phyloP scores from a whole-genome alignment of 2,329 filamentous ascomycete species.

The Neofusicoccum sp. region DNA sequence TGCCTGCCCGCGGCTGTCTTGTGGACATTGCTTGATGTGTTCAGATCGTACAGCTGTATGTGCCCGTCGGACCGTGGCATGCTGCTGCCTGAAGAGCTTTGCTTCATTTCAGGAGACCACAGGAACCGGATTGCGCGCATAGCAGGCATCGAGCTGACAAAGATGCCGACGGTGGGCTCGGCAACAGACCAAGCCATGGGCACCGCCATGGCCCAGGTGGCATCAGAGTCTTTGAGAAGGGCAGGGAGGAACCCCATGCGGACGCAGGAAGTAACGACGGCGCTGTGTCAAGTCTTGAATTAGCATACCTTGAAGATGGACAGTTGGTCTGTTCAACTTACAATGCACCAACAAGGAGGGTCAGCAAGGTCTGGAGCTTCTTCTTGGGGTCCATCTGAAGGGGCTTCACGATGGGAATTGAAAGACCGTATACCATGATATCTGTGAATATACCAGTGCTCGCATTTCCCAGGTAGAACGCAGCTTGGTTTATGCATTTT shows the following conservation, averaged over 20 bases:
- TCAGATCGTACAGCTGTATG: slow-evolving; percentile 25
- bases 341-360: slow-evolving; percentile 29
- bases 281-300: slow-evolving; percentile 20
- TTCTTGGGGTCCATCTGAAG: slow-evolving; percentile 28
- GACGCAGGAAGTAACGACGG: slow-evolving; percentile 28
- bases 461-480: slow-evolving; percentile 30
- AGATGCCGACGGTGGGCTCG: slow-evolving; percentile 28
- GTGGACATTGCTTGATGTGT: too few relatives aligned
- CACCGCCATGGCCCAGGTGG: slow-evolving; percentile 27
- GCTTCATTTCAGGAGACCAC: slow-evolving; percentile 22
- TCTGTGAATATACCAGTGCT: slow-evolving; percentile 27
- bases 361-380: slow-evolving; percentile 23
- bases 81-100: slow-evolving; percentile 22
- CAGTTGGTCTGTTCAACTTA: slow-evolving; percentile 20
- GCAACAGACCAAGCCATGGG: slow-evolving; percentile 29
- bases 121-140: slow-evolving; percentile 28
- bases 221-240: slow-evolving; percentile 25
- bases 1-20: not conserved
- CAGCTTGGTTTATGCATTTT: slow-evolving; percentile 27
- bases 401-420: slow-evolving; percentile 27
- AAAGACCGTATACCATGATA: slow-evolving; percentile 28
- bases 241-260: slow-evolving; percentile 28
- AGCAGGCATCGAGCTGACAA: slow-evolving; percentile 28
- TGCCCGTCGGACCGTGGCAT: slow-evolving; percentile 21
- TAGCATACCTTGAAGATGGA: not conserved